Conservation (phyloP, 495 filamentous ascomycete genomes). For the Penicillium malachiteum region DNA sequence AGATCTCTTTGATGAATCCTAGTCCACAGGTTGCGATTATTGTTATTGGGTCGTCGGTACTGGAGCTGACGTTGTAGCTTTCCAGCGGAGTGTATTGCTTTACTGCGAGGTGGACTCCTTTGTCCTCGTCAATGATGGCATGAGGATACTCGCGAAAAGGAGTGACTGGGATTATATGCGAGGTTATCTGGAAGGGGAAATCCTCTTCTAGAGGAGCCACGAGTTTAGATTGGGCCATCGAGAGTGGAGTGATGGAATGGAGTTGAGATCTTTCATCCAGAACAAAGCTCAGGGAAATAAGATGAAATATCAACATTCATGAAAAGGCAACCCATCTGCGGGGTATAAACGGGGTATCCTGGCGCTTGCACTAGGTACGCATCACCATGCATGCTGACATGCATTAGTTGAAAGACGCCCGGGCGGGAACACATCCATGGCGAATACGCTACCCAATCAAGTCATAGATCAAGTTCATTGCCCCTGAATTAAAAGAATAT, state of each 20-base stretch:
- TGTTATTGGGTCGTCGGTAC: background rate
- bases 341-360: background rate
- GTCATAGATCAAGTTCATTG: no score
- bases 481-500: no score
- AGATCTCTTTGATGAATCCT: conserved; percentile 8
- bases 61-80: background rate
- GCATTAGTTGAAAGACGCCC: background rate
- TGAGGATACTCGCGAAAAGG: conserved; percentile 7
- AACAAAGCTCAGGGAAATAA: background rate
- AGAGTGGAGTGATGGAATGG: no score
- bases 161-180: background rate
- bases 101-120: background rate
- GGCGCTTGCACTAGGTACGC: background rate
- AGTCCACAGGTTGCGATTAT: conserved; percentile 1
- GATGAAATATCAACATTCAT: background rate
- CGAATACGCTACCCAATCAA: no score
- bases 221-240: background rate
- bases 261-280: no score
- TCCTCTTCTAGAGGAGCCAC: background rate
- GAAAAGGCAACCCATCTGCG: background rate
- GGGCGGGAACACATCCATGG: no score
- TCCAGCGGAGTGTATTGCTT: background rate
- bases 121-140: conserved; percentile 4
- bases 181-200: conserved; percentile 5
- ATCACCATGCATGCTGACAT: background rate